These are phyloP conservation scores for Aureobasidium musti DNA, from an alignment of 2,329 filamentous ascomycete genomes.

Conservation along the genomic window DNA sequence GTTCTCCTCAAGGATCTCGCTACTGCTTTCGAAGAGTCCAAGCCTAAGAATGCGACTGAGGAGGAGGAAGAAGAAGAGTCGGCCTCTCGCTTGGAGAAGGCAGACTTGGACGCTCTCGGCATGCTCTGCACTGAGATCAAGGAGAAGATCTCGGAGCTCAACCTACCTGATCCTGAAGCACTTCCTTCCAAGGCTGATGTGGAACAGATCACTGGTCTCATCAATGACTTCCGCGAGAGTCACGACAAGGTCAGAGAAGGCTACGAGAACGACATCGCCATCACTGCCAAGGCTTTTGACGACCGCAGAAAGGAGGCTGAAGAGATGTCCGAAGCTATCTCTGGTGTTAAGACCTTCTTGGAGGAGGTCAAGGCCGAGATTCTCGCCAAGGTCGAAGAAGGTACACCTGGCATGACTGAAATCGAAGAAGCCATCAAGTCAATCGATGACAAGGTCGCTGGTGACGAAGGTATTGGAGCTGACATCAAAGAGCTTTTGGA, in stretches of 20 bases:
- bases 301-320: conserved; percentile 82
- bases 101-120: conserved; percentile 77
- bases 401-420: conserved; percentile 64
- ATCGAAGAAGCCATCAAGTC: conserved; percentile 64
- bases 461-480: conserved; percentile 48
- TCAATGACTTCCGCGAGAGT: conserved; percentile 56
- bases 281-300: conserved; percentile 76
- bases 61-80: conserved; percentile 51
- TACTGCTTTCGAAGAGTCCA: conserved; percentile 69
- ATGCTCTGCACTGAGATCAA: conserved; percentile 85
- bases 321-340: conserved; percentile 73
- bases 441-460: conserved; percentile 66
- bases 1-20: conserved; percentile 77
- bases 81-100: conserved; percentile 65
- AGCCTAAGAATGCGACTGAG: conserved; percentile 36
- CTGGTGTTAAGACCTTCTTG: conserved; percentile 74
- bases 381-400: conserved; percentile 74
- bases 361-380: conserved; percentile 77
- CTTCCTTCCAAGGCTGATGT: conserved; percentile 77
- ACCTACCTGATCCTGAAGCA: conserved; percentile 67
- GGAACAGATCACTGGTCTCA: conserved; percentile 59
- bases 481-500: conserved; percentile 64
- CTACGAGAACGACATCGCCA: conserved; percentile 70
- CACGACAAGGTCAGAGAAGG: conserved; percentile 71
- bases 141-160: conserved; percentile 70